Percentiles rank a stretch among this genome's conserved stretches.
Conservation (phyloP, 1,139 yeast species). For the Scheffersomyces titani region DNA sequence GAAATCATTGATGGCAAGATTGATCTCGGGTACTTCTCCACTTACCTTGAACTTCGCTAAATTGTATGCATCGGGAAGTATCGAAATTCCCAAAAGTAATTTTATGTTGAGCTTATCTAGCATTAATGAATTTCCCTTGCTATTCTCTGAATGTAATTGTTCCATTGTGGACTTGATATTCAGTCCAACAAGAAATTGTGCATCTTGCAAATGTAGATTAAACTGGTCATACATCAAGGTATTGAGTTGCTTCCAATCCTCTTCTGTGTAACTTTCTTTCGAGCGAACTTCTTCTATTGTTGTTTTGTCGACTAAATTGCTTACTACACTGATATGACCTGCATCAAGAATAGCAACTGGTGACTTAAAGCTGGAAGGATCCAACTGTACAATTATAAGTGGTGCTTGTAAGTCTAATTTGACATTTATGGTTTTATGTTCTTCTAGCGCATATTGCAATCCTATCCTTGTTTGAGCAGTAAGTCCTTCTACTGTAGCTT, state of each 20-base stretch:
- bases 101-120: slow-evolving; percentile 77
- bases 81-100: slow-evolving; percentile 75
- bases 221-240: slow-evolving; percentile 89
- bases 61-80: slow-evolving; percentile 75
- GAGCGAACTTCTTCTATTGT: slow-evolving; percentile 71
- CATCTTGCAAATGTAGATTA: slow-evolving; percentile 73
- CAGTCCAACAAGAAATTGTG: slow-evolving; percentile 87
- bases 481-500: slow-evolving; percentile 89
- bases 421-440: slow-evolving; percentile 86
- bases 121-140: slow-evolving; percentile 52
- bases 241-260: slow-evolving; percentile 71
- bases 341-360: slow-evolving; percentile 95
- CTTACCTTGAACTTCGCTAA: slow-evolving; percentile 73
- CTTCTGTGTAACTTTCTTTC: slow-evolving; percentile 66
- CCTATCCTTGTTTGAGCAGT: slow-evolving; percentile 91
- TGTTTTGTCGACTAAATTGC: slow-evolving; percentile 76
- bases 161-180: slow-evolving; percentile 74
- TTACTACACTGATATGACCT: slow-evolving; percentile 84
- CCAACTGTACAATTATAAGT: slow-evolving; percentile 81
- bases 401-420: slow-evolving; percentile 94
- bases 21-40: slow-evolving; percentile 77
- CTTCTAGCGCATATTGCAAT: slow-evolving; percentile 87
- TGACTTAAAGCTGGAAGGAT: slow-evolving; percentile 75
- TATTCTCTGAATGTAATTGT: slow-evolving; percentile 53
- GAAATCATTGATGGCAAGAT: slow-evolving; percentile 77